A percentile compares a stretch with the other conserved stretches of the same genome.
Conservation (phyloP, 2,329 filamentous ascomycete genomes). For the Calonectria pauciramosa region DNA sequence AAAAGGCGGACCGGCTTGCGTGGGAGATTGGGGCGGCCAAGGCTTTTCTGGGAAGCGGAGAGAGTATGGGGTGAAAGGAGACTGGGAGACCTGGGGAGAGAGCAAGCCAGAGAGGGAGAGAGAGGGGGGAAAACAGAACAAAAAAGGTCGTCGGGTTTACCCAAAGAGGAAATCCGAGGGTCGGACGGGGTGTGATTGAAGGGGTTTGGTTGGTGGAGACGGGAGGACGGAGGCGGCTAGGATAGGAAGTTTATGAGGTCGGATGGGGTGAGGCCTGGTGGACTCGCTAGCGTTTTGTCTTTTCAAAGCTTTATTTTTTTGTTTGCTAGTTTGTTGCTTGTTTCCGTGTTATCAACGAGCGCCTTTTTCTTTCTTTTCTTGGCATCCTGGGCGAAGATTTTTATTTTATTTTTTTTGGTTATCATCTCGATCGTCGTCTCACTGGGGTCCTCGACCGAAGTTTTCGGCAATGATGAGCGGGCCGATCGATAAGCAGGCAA, state of each 20-base stretch:
- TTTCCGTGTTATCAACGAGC: neutral
- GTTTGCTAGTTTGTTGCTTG: neutral
- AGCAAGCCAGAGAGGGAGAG: neutral
- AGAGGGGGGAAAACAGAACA: neutral
- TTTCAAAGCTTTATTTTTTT: neutral
- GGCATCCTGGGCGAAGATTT: neutral
- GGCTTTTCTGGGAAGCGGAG: neutral
- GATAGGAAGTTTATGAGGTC: conserved; percentile 3
- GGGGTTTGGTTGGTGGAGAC: conserved; percentile 7
- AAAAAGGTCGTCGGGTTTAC: conserved; percentile 28
- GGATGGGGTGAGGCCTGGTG: neutral
- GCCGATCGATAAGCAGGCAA: neutral
- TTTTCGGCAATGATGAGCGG: neutral
- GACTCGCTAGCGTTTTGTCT: conserved; percentile 7
- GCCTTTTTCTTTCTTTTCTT: neutral
- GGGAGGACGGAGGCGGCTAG: neutral
- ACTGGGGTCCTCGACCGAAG: neutral
- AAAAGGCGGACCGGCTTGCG: neutral
- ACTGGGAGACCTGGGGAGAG: neutral
- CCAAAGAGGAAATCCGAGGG: conserved; percentile 37
- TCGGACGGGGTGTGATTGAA: conserved; percentile 12
- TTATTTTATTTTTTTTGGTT: neutral
- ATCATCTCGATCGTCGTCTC: neutral
- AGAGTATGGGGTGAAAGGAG: neutral
- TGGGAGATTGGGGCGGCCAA: neutral